Evolutionary conservation across 495 filamentous ascomycete species (phyloP).

Genomic region (Podospora sp.): DNA sequence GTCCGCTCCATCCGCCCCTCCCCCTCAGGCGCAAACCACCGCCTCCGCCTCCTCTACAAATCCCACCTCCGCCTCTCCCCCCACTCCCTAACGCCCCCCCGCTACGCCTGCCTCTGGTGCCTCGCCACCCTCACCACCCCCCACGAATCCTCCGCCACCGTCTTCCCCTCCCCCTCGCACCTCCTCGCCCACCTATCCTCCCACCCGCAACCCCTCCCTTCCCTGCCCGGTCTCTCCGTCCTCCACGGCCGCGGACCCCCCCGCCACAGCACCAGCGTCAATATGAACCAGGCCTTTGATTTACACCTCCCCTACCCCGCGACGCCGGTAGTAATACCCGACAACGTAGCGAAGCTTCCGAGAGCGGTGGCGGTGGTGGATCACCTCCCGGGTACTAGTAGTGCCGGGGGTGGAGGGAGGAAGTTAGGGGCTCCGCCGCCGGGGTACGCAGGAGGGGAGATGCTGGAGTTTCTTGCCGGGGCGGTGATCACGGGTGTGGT

Average conservation of each 20-base stretch:
- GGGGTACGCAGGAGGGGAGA: conserved; percentile 37
- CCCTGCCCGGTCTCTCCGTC: conserved; percentile 40
- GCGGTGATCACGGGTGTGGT: conserved; percentile 47
- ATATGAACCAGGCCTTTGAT: conserved; percentile 37
- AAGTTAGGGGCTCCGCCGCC: conserved; percentile 43
- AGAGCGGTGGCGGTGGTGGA: conserved; percentile 37
- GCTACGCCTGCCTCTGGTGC: conserved; percentile 45
- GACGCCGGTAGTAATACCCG: conserved; percentile 35
- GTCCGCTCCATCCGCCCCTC: conserved; percentile 23
- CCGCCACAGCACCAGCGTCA: no score
- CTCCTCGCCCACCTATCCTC: conserved; percentile 40
- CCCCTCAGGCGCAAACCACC: conserved; percentile 34
- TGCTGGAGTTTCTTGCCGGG: conserved; percentile 48
- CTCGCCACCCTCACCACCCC: conserved; percentile 31
- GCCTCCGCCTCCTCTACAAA: conserved; percentile 43
- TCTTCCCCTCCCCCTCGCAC: conserved; percentile 37
- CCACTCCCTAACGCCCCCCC: conserved; percentile 16
- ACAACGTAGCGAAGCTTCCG: conserved; percentile 36
- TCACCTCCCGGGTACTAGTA: conserved; percentile 27
- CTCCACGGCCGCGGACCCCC: conserved; percentile 39
- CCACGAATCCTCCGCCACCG: conserved; percentile 42
- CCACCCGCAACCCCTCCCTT: conserved; percentile 44
- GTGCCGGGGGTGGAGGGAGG: conserved; percentile 29
- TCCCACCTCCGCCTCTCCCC: conserved; percentile 35
- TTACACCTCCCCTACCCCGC: conserved; percentile 44